Evolutionary conservation across 2,329 filamentous ascomycete genomes (phyloP), one percentile per base, ranked within the genome.

Genomic region (Beauveria rudraprayagi): DNA sequence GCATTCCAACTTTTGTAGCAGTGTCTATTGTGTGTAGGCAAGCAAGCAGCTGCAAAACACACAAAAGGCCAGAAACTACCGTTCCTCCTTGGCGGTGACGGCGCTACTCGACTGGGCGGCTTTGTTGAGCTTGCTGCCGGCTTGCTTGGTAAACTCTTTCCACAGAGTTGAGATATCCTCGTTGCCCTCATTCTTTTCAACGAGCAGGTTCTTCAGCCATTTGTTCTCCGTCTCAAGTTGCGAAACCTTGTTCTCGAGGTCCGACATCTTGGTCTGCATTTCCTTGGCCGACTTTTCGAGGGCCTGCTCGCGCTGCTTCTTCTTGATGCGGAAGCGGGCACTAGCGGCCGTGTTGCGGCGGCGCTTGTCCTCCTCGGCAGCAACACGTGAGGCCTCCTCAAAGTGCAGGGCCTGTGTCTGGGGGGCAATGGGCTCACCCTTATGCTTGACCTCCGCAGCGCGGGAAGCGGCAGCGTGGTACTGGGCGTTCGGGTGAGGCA

Each of bases 301-400:
- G 9, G 90, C 88, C 74, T 92, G 89, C 78, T 96, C 91, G 56
- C 91, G 88, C 77, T 94, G 90, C 84, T 96, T 96, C 87, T 96
- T 96, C 85, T 96, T 96, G 72, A 94, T 86, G 63, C 91, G 88
- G 82, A 96, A 96, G 55, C 91, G 88, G 19, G 91, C 91, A 66
- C 88, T 92, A 60, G 91, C 91, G 37, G 91, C 91, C 2, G 92
- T 95, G 77, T 96, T 96, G 65, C 91, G 86, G 62, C 91, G 86
- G 55, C 91, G 88, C 78, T 95, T 95, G 73, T 96, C 91, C 75
- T 96, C 91, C 73, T 96, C 91, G 24, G 91, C 91, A 14, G 88
- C 88, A 6, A 86, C 67, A 44, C 89, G 87, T 14, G 88, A 87
- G 44, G 84, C 79, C 64, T 92, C 89, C 72, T 92, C 89, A 54